phyloP scores from a whole-genome alignment of 2,329 filamentous ascomycete genomes.

The Knoxdaviesia proteae region DNA sequence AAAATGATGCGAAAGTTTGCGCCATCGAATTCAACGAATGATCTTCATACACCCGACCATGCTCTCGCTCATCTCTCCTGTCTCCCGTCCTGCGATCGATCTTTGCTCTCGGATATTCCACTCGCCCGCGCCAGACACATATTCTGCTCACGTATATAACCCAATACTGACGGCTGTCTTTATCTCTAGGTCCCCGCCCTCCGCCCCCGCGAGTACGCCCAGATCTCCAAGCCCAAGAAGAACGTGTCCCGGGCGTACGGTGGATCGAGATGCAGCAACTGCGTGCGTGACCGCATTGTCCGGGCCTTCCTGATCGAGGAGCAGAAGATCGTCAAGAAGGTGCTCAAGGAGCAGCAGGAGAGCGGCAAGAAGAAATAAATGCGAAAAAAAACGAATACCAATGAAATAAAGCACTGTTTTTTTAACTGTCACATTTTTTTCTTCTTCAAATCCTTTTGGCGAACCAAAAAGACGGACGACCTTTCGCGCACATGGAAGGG shows the following conservation, averaged over 20 bases:
- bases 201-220: slow-evolving; percentile 91
- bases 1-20: too few relatives aligned
- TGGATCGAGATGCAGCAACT: slow-evolving; percentile 95
- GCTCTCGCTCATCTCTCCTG: too few relatives aligned
- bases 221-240: slow-evolving; percentile 97
- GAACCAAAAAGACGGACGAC: neutral
- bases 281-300: slow-evolving; percentile 93
- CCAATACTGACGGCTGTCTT: too few relatives aligned
- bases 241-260: slow-evolving; percentile 97
- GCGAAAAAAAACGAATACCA: slow-evolving; percentile 12
- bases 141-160: too few relatives aligned
- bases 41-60: too few relatives aligned
- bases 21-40: too few relatives aligned
- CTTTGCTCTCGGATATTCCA: too few relatives aligned
- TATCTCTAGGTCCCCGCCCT: slow-evolving; percentile 64
- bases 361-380: slow-evolving; percentile 49
- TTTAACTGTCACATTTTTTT: slow-evolving; percentile 3
- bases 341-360: slow-evolving; percentile 92
- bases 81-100: too few relatives aligned
- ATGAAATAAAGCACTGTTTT: slow-evolving; percentile 3
- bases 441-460: slow-evolving; percentile 6
- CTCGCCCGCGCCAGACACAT: too few relatives aligned
- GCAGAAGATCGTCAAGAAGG: slow-evolving; percentile 99
- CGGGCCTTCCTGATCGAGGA: slow-evolving; percentile 99
- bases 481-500: neutral